phyloP scores from a whole-genome alignment of 345 rosid genomes.

The Gossypioides kirkii region DNA sequence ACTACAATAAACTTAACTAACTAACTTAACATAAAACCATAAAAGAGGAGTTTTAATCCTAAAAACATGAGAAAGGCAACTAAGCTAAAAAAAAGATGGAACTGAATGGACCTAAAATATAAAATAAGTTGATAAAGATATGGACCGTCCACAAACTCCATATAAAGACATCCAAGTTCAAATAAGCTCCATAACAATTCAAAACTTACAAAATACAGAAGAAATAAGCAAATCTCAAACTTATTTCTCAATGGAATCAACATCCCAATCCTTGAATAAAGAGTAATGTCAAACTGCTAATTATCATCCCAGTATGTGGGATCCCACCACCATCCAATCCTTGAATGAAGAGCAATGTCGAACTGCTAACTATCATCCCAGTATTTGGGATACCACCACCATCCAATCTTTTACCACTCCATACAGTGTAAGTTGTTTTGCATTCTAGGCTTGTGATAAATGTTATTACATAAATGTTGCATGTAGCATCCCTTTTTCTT shows the following conservation, averaged over 20 bases:
- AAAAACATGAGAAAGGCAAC: too few species aligned
- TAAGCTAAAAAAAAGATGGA: too few species aligned
- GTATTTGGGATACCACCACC: neutral
- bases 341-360: neutral
- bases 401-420: neutral
- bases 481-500: too few species aligned
- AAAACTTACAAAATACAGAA: neutral
- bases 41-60: too few species aligned
- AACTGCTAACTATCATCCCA: constrained; percentile 3
- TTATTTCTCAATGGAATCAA: neutral
- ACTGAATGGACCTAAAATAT: too few species aligned
- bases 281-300: neutral
- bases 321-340: neutral
- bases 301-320: constrained; percentile 4
- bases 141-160: neutral
- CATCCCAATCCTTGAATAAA: neutral
- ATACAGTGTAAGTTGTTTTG: neutral
- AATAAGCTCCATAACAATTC: neutral
- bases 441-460: neutral
- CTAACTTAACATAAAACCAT: too few species aligned
- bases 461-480: neutral
- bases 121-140: neutral
- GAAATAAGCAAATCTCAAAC: too few species aligned
- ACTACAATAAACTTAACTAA: too few species aligned
- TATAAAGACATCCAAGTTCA: neutral